These are phyloP conservation scores for Alopecurus myosuroides DNA, from an alignment of 176 grass and related monocot genomes.

Conservation along the genomic window DNA sequence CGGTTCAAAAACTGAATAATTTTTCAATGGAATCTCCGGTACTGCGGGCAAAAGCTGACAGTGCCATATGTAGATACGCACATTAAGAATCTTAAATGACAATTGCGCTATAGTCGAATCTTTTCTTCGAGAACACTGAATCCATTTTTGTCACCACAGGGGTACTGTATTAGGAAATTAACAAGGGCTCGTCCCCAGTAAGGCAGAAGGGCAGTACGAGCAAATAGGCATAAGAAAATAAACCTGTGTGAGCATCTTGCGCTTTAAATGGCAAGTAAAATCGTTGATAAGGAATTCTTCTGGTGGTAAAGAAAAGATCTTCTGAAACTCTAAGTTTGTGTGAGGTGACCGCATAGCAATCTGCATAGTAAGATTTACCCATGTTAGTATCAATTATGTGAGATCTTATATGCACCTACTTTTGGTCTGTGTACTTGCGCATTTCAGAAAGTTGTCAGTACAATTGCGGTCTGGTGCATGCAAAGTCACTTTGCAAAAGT, in stretches of 20 bases:
- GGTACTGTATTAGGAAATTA: background rate
- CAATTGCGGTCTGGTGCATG: background rate
- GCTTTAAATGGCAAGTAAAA: slow-evolving; percentile 97
- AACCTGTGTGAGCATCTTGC: slow-evolving; percentile 91
- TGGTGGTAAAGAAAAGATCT: slow-evolving; percentile 76
- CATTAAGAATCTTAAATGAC: background rate
- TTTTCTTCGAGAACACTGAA: slow-evolving; percentile 1
- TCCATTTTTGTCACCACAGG: background rate
- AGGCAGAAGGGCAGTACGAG: background rate
- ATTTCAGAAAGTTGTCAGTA: background rate
- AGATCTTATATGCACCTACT: too few relatives aligned
- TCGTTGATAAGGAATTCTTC: slow-evolving; percentile 99
- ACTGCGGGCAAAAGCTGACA: background rate
- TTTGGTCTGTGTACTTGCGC: background rate
- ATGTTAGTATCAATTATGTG: background rate
- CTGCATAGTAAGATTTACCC: slow-evolving; percentile 38
- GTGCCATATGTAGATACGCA: background rate
- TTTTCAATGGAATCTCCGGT: background rate
- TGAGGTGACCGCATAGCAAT: slow-evolving; percentile 89
- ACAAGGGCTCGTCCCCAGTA: background rate
- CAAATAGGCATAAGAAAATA: background rate
- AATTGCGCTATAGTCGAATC: background rate
- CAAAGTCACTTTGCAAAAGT: background rate
- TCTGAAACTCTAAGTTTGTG: slow-evolving; percentile 84
- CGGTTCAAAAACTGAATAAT: background rate